A percentile compares a stretch with the other conserved stretches of the same genome.
Conservation (phyloP, 2,329 filamentous ascomycete genomes). For the Cladosporium sp. region DNA sequence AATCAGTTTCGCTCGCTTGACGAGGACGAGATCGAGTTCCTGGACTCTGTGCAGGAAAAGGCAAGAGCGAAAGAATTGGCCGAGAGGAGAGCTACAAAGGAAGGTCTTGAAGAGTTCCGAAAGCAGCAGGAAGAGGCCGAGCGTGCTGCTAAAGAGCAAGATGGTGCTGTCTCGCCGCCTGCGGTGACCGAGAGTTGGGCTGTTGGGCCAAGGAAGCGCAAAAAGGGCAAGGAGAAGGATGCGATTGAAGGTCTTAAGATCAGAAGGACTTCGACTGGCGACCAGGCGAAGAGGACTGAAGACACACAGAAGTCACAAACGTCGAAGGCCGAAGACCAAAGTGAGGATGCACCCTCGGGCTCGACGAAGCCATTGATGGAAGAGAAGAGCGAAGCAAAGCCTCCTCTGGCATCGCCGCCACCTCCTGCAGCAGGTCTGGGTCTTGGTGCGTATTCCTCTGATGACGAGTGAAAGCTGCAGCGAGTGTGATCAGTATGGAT, state of each 20-base stretch:
- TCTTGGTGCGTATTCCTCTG: constrained; percentile 41
- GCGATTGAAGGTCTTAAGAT: constrained; percentile 43
- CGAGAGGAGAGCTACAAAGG: constrained; percentile 55
- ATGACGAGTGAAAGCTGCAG: constrained; percentile 33
- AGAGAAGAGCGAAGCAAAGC: not conserved
- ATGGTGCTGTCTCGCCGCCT: constrained; percentile 40
- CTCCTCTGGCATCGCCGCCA: constrained; percentile 11
- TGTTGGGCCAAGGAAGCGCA: constrained; percentile 32
- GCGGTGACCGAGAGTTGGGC: constrained; percentile 44
- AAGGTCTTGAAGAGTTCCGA: constrained; percentile 57
- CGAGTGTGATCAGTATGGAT: no score
- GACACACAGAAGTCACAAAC: not conserved
- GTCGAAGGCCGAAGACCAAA: not conserved
- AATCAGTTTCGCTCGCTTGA: constrained; percentile 76
- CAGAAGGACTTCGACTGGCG: constrained; percentile 33
- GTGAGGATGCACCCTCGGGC: not conserved
- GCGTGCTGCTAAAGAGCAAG: constrained; percentile 49
- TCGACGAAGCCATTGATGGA: not conserved
- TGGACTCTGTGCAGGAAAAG: constrained; percentile 57
- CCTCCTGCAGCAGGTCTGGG: constrained; percentile 25
- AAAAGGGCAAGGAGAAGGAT: constrained; percentile 32
- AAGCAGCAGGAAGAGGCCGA: constrained; percentile 58
- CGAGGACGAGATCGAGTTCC: constrained; percentile 73
- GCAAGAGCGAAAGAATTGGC: constrained; percentile 54
- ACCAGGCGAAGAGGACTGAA: constrained; percentile 12